These are phyloP conservation scores for Coemansia sp. DNA, from an alignment of 192 early-diverging fungal species.

Conservation along the genomic window DNA sequence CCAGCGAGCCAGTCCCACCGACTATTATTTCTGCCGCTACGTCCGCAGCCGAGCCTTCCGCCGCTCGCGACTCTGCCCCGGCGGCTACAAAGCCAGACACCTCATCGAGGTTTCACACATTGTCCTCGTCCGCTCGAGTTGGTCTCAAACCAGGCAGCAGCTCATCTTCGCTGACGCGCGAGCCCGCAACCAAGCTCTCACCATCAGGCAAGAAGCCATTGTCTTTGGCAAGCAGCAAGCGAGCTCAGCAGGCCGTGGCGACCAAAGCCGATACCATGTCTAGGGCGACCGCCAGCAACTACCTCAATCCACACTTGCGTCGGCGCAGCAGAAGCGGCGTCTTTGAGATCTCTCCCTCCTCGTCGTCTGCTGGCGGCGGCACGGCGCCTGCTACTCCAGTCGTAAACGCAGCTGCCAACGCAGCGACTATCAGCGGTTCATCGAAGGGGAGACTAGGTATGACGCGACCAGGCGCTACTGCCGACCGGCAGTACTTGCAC, in stretches of 20 bases:
- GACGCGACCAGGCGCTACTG: slow-evolving; percentile 20
- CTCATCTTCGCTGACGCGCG: slow-evolving; percentile 7
- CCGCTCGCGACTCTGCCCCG: background rate
- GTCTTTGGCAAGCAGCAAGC: slow-evolving; percentile 2
- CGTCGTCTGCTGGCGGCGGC: slow-evolving; percentile 13
- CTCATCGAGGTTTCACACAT: background rate
- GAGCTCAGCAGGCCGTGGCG: slow-evolving; percentile 7
- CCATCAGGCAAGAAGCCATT: background rate
- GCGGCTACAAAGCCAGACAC: background rate
- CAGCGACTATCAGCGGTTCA: slow-evolving; percentile 46
- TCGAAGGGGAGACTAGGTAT: slow-evolving; percentile 23
- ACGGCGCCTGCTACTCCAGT: background rate
- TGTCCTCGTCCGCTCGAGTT: background rate
- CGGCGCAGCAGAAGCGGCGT: slow-evolving; percentile 52
- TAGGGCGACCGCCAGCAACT: slow-evolving; percentile 55
- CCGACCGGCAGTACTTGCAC: slow-evolving; percentile 26
- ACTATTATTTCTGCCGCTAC: background rate
- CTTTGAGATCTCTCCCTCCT: slow-evolving; percentile 32
- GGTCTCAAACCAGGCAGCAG: background rate
- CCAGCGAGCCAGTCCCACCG: background rate
- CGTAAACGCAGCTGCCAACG: slow-evolving; percentile 11
- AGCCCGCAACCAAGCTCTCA: background rate
- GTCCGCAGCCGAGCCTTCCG: background rate
- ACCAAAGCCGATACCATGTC: slow-evolving; percentile 39
- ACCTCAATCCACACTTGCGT: slow-evolving; percentile 48